Base-by-base conservation (phyloP, 257 asterid genomes). In the Paraleonurus japonicus region DNA sequence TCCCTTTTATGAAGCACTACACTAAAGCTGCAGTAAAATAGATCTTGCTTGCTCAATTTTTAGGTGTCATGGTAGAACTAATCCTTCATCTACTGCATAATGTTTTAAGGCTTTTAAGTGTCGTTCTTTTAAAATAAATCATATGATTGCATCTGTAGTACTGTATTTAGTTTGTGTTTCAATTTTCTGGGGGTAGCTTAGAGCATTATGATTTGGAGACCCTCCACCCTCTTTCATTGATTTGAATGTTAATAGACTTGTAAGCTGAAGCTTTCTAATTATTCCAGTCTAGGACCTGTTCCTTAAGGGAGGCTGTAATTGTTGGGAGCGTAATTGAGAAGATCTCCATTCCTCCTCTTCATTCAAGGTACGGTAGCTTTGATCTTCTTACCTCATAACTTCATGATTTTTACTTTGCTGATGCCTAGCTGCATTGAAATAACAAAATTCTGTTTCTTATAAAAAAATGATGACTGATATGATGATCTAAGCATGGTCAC, bases 331-430 rank as follows among this genome's bases (percentile, higher is more conserved):
- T 92, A 80, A 78, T 92, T 54, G 82, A 92, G 87, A 92, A 92
- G 84, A 75, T 84, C 24, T 90, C 97, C n/a, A 83, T 92, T 72
- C 98, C 98, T 41, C 91, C 84, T 74, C 96, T 88, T 76, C 98
- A 90, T 83, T 88, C 98, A 45, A 90, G 98, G 98, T 92, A 85
- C 63, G 70, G 19, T 61, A 4, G 47, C 55, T 57, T 45, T 57
- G 1, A 27, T 8, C 37, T 41, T 41, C 48, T 67, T 16, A 37
- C 54, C 22, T 43, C 32, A 11, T 26, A 15, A 20, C 13, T 16
- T 15, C 19, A 1, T 26, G 24, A n/a, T 61, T 28, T 60, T 12
- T n/a, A 15, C 45, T 60, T 2, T 30, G 43, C 15, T 30, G 24
- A 60, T 60, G 41, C 13, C 12, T 27, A 27, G 15, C 39, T 27